phyloP scores from a whole-genome alignment of 257 asterid genomes.

The Ilex aquifolium region DNA sequence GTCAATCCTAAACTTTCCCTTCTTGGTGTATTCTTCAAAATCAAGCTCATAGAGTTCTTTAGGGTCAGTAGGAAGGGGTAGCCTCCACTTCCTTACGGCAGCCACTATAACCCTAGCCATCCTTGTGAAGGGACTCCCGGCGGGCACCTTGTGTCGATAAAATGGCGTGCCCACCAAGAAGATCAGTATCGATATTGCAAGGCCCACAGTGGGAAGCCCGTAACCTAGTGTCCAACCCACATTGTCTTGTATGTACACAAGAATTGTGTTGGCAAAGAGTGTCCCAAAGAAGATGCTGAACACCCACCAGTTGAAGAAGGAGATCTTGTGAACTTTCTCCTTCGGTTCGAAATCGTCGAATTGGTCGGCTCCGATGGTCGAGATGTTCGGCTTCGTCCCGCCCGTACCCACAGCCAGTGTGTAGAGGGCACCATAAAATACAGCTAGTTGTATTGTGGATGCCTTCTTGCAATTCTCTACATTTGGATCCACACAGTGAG shows the following conservation, averaged over 20 bases:
- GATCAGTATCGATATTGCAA: slow-evolving; percentile 14
- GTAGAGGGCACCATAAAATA: too few species aligned
- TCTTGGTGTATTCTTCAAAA: slow-evolving; percentile 11
- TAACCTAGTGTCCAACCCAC: slow-evolving; percentile 3
- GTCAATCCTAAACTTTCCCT: too few species aligned
- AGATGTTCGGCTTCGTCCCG: too few species aligned
- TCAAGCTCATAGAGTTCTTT: slow-evolving; percentile 19
- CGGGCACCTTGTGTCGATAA: slow-evolving; percentile 25
- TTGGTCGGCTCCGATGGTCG: too few species aligned
- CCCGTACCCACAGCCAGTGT: too few species aligned
- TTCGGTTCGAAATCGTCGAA: too few species aligned
- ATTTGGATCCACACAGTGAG: slow-evolving; percentile 8
- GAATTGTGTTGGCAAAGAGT: slow-evolving; percentile 29
- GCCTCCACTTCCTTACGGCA: slow-evolving; percentile 18
- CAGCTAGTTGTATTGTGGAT: background rate
- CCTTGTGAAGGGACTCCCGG: slow-evolving; percentile 20
- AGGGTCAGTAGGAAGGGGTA: slow-evolving; percentile 13
- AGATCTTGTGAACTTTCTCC: slow-evolving; percentile 20
- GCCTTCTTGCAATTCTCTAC: slow-evolving; percentile 14
- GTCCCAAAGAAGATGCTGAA: slow-evolving; percentile 25
- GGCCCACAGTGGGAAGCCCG: slow-evolving; percentile 27
- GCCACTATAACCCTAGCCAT: slow-evolving; percentile 28
- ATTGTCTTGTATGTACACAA: slow-evolving; percentile 31
- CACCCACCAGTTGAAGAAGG: slow-evolving; percentile 37
- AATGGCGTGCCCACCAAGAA: slow-evolving; percentile 24